Evolutionary conservation across 2,329 filamentous ascomycete species (phyloP), one percentile per base, ranked within the genome.

Genomic region (Gnomoniopsis sp.): DNA sequence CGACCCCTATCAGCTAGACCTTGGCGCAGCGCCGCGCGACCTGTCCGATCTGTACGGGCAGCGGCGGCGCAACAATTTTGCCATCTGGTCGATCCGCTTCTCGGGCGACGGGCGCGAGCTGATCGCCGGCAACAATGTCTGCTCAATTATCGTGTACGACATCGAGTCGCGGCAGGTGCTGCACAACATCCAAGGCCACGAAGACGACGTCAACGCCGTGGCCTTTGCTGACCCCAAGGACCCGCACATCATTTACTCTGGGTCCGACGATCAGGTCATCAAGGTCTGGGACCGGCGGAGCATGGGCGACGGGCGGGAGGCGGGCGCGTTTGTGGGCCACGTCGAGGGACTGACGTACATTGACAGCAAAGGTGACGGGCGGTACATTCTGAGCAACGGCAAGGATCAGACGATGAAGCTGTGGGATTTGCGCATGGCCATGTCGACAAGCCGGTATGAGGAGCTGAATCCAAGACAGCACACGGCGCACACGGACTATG

Each of bases 391-490:
- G 26, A 93, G 88, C 65, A 99, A 99, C 67, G 91, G 87, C 62
- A 99, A 98, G 70, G 95, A 99, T 69, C 95, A 98, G 72, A 93
- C 88, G 46, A 96, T 96, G 85, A 98, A 98, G 74, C 81, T 99
- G 0, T 99, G 95, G 95, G 95, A 99, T 71, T 72, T 97, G 57
- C 83, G 93, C 53, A 96, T 90, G 80, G 93, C 92, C 81, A 90
- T 95, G 79, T 86, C 86, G 6, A 88, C 88, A 1, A 81, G 87
- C 36, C 77, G 80, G 54, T 89, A 85, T 60, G 77, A 80, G 49
- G 73, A 78, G 34, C 75, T 86, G 55, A 78, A 86, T 61, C 79
- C 83, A 4, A 74, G 77, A n/a, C 73, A 77, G 44, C 79, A 83
- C 66, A 84, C 82, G 1, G 71, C 72, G 22, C 70, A 71, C 23